Percentiles rank a stretch among this genome's conserved stretches.
Conservation (phyloP, 768 basidiomycete species). For the Podaxis carcinomalis region DNA sequence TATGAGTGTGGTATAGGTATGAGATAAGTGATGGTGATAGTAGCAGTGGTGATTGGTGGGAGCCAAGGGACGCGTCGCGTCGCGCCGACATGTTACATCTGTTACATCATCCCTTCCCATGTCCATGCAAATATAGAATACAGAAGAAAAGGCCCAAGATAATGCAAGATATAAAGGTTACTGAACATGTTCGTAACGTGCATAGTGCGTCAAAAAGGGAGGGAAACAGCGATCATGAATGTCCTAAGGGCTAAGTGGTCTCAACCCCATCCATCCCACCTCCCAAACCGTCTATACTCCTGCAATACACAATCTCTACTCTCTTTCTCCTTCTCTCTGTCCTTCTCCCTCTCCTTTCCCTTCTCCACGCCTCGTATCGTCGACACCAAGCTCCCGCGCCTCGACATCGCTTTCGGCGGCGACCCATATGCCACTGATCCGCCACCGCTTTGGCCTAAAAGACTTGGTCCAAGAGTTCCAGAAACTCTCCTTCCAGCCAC, state of each 20-base stretch:
- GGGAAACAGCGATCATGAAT: no score
- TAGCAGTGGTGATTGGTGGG: background rate
- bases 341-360: slow-evolving; percentile 50
- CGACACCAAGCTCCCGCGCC: slow-evolving; percentile 56
- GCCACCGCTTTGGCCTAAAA: slow-evolving; percentile 7
- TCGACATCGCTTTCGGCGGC: slow-evolving; percentile 33
- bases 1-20: background rate
- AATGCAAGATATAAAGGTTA: background rate
- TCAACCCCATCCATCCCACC: slow-evolving; percentile 87
- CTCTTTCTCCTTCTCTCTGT: slow-evolving; percentile 54
- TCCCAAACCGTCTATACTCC: slow-evolving; percentile 79
- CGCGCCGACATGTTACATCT: background rate
- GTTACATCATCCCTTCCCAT: slow-evolving; percentile 3
- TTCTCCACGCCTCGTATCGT: slow-evolving; percentile 45
- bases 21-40: background rate
- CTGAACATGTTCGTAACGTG: background rate
- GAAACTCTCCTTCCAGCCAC: slow-evolving; percentile 67
- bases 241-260: background rate
- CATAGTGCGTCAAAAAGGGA: background rate
- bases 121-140: background rate
- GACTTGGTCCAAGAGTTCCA: background rate
- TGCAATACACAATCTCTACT: slow-evolving; percentile 63
- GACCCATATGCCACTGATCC: slow-evolving; percentile 25
- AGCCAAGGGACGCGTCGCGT: background rate
- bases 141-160: background rate